Conservation (phyloP, 805 yeast genomes). For the Zygotorulaspora florentina region DNA sequence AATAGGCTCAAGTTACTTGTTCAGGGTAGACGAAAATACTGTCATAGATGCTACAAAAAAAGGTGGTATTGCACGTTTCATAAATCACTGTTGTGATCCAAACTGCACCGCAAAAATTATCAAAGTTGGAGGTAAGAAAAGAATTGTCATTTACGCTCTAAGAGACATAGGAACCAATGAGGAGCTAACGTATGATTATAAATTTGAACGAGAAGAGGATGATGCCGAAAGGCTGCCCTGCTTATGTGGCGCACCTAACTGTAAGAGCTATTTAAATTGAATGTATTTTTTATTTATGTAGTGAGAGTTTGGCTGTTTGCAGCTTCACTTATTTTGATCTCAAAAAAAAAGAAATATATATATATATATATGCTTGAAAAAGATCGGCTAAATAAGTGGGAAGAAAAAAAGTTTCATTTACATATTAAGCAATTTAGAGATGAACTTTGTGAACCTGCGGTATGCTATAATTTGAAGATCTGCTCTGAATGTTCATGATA, state of each 20-base stretch:
- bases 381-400: too few relatives aligned
- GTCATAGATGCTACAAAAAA: conserved; percentile 96
- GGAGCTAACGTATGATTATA: conserved; percentile 93
- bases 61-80: conserved; percentile 96
- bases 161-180: conserved; percentile 84
- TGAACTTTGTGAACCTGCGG: too few relatives aligned
- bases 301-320: neutral
- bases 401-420: too few relatives aligned
- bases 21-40: conserved; percentile 87
- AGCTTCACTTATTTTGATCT: too few relatives aligned
- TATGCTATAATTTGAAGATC: too few relatives aligned
- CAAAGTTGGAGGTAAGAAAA: conserved; percentile 86
- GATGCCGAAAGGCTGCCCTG: conserved; percentile 87
- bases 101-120: conserved; percentile 96
- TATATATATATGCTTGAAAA: too few relatives aligned
- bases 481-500: neutral
- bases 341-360: too few relatives aligned
- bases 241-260: conserved; percentile 90
- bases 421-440: too few relatives aligned
- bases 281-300: conserved; percentile 6
- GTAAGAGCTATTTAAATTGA: conserved; percentile 85
- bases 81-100: conserved; percentile 96
- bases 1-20: conserved; percentile 90
- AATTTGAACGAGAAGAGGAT: conserved; percentile 86
- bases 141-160: conserved; percentile 92